phyloP scores from a whole-genome alignment of 176 grass and related monocot species.

The Elymus sibiricus region DNA sequence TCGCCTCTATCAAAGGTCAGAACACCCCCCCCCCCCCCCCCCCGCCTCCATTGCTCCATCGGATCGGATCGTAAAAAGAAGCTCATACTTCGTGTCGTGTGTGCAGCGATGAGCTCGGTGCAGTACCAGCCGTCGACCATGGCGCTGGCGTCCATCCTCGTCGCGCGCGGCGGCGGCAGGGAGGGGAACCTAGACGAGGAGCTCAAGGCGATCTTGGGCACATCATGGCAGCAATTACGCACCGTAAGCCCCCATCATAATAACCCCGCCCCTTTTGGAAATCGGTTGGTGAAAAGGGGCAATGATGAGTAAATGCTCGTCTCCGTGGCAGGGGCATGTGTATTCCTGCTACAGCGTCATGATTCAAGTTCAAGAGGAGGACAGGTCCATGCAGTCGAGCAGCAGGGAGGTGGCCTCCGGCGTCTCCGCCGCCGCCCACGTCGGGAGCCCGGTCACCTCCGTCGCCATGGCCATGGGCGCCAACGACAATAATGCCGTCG shows the following conservation, averaged over 20 bases:
- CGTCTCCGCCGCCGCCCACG: slow-evolving; percentile 33
- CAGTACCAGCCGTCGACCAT: slow-evolving; percentile 62
- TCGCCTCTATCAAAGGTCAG: slow-evolving; percentile 52
- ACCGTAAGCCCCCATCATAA: slow-evolving; percentile 43
- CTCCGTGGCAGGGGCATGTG: slow-evolving; percentile 59
- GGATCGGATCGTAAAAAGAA: not conserved
- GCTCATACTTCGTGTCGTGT: not conserved
- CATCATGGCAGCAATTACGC: slow-evolving; percentile 54
- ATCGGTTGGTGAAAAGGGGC: slow-evolving; percentile 33
- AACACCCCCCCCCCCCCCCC: not conserved
- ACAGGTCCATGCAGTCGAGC: slow-evolving; percentile 38
- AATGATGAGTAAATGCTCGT: slow-evolving; percentile 56
- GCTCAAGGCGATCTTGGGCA: slow-evolving; percentile 45
- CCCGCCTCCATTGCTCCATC: not conserved
- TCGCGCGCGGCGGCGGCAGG: slow-evolving; percentile 3
- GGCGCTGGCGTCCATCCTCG: slow-evolving; percentile 66
- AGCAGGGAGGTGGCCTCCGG: slow-evolving; percentile 38
- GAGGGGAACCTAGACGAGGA: slow-evolving; percentile 47
- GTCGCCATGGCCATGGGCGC: slow-evolving; percentile 22
- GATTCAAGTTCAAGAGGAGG: slow-evolving; percentile 61
- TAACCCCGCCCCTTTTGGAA: slow-evolving; percentile 3
- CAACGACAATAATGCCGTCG: slow-evolving; percentile 28
- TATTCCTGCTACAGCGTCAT: slow-evolving; percentile 91
- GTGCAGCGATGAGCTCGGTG: slow-evolving; percentile 68
- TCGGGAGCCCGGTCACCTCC: slow-evolving; percentile 33